These are phyloP conservation scores for Eutrema japonicum DNA, from an alignment of 345 rosid genomes.

Conservation along the genomic window DNA sequence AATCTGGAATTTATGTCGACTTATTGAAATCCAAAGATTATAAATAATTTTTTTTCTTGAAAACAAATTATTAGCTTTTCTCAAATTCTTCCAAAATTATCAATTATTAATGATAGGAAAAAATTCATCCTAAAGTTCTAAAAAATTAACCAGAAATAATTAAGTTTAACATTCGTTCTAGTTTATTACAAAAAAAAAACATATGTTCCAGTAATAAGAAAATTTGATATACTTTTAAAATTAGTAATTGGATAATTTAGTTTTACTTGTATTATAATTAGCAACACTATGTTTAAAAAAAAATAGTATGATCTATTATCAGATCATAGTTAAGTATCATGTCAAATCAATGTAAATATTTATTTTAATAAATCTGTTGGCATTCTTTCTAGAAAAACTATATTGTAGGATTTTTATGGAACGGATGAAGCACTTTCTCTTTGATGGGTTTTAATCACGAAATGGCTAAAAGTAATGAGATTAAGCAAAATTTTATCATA, in stretches of 20 bases:
- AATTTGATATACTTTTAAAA: too few species aligned
- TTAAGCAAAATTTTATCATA: neutral
- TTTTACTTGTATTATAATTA: too few species aligned
- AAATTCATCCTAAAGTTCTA: neutral
- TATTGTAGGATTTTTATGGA: slow-evolving; percentile 4
- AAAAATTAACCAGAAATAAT: neutral
- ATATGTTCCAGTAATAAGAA: too few species aligned
- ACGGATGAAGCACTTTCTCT: slow-evolving; percentile 21
- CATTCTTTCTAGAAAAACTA: neutral
- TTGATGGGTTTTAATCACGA: neutral
- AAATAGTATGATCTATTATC: too few species aligned
- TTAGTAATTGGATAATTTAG: too few species aligned
- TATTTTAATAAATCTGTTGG: neutral
- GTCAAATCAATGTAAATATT: neutral
- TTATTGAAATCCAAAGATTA: too few species aligned
- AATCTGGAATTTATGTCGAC: neutral
- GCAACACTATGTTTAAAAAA: too few species aligned
- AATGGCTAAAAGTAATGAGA: slow-evolving; percentile 1
- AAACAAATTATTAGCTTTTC: neutral
- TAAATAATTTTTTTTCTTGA: too few species aligned
- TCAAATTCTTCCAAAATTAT: neutral
- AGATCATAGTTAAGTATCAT: too few species aligned
- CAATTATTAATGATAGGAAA: neutral
- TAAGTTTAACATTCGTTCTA: neutral
- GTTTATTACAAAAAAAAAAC: too few species aligned